These are phyloP conservation scores for Ulota crispa DNA, from an alignment of 225 moss, liverwort and hornwort genomes.

Conservation along the genomic window DNA sequence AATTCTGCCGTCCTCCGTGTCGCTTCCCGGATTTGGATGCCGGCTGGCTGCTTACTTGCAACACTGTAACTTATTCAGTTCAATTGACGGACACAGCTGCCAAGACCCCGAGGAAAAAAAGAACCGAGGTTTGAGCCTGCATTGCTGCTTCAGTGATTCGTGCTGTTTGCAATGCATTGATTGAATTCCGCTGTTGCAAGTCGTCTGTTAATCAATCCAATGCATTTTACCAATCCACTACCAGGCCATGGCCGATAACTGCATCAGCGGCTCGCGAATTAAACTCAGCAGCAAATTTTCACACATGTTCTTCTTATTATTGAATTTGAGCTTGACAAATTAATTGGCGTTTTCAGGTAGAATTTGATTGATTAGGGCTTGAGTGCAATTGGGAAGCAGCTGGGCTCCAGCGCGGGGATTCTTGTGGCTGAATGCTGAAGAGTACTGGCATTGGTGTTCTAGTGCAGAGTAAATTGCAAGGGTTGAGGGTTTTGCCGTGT, in stretches of 20 bases:
- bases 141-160: conserved; percentile 6
- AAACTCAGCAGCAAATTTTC: neutral
- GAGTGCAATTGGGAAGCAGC: neutral
- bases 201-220: neutral
- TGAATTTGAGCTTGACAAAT: neutral
- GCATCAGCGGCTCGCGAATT: neutral
- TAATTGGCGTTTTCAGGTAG: neutral
- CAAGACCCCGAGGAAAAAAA: neutral
- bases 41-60: neutral
- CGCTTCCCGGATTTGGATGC: neutral
- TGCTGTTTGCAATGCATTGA: neutral
- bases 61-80: neutral
- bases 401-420: neutral
- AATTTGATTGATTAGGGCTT: conserved; percentile 17
- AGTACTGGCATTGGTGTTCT: conserved; percentile 1
- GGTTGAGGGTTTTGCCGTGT: conserved; percentile 22
- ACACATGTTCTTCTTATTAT: neutral
- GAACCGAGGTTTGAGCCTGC: conserved; percentile 15
- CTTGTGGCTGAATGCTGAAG: conserved; percentile 3
- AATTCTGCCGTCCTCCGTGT: neutral
- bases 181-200: neutral
- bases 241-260: neutral
- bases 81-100: neutral
- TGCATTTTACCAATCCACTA: neutral
- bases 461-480: neutral